Evolutionary conservation across 2,329 filamentous ascomycete genomes (phyloP), one percentile per base, ranked within the genome.

Genomic region (Cytospora leucostoma): DNA sequence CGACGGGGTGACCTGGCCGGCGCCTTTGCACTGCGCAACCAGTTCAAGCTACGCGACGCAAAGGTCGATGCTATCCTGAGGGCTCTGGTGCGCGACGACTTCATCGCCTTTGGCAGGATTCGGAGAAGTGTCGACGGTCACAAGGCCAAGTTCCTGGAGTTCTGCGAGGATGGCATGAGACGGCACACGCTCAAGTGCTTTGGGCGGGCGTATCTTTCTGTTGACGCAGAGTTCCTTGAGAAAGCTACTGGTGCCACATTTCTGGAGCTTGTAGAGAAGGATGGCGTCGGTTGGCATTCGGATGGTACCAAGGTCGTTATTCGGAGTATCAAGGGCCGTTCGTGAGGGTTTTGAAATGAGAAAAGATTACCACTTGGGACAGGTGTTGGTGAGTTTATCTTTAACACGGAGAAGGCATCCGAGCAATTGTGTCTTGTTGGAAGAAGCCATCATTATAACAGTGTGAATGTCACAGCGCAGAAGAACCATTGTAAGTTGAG

Each of bases 281-380:
- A 91, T 71, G 87, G 87, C 3, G 89, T 98, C 1, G 93, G 93
- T 0, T 99, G 95, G 95, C 86, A 93, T 71, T 78, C 91, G 70
- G 88, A 91, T 49, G 88, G 84, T 5, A 81, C 84, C 51, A 89
- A 79, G 70, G 88, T 97, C 37, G 80, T 93, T n/a, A 94, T 98
- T 72, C 84, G 90, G 61, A 83, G 77, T 71, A 75, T 82, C 19
- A 81, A 77, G 71, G 76, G 74, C 54, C 76, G 75, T 68, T 78
- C 66, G 19, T 65, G 60, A 61, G 57, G 33, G 27, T 33, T 10
- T 10, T 27, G 38, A 27, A 27, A 15, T n/a, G 4, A 5, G 15
- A 12, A 15, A 49, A 17, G 15, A 52, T 35, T 13, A 50, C 8
- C 34, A 15, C 32, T 3, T 34, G 19, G 27, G 54, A 44, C 35